Evolutionary conservation across 2,329 filamentous ascomycete species (phyloP).

Genomic region (Aspergillus tubingensis): DNA sequence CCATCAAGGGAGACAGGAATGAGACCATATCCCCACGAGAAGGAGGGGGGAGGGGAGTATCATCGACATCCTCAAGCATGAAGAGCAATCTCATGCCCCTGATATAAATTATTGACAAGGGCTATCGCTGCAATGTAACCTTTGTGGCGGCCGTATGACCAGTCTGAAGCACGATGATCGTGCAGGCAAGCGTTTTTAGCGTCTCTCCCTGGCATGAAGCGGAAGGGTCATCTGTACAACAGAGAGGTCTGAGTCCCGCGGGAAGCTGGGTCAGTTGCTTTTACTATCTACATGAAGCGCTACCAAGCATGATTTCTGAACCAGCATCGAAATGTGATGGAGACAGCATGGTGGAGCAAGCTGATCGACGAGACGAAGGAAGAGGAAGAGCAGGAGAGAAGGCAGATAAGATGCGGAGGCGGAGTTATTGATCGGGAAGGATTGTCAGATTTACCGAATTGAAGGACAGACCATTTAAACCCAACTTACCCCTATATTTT

Average conservation of each 20-base stretch:
- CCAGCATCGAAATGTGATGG: neutral
- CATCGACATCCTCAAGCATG: neutral
- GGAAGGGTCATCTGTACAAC: neutral
- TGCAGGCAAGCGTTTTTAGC: neutral
- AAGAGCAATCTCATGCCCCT: neutral
- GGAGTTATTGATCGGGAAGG: neutral
- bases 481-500: neutral
- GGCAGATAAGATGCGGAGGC: neutral
- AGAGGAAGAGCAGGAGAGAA: neutral
- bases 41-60: neutral
- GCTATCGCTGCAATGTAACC: constrained; percentile 3
- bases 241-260: neutral
- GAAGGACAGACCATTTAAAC: no score
- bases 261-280: neutral
- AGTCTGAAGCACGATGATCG: neutral
- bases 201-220: neutral
- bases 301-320: neutral
- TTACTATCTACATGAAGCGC: neutral
- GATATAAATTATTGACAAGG: neutral
- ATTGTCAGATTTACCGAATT: no score
- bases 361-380: neutral
- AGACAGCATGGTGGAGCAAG: neutral
- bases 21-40: neutral
- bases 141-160: neutral
- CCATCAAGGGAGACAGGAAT: constrained; percentile 5